These are phyloP conservation scores for Coelastrella sp. DNA, from an alignment of 139 green algal genomes.

Conservation along the genomic window DNA sequence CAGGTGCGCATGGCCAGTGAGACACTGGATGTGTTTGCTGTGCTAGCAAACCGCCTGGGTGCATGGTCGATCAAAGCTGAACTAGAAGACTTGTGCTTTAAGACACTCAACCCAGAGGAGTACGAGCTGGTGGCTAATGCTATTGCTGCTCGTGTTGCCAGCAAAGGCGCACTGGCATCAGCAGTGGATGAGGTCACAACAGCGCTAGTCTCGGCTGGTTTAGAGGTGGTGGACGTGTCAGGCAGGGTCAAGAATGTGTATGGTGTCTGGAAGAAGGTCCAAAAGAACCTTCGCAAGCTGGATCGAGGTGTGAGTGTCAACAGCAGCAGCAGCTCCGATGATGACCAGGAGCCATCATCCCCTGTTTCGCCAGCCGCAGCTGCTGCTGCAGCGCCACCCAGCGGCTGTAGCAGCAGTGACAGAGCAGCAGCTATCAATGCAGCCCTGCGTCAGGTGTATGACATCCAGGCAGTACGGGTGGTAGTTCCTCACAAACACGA, in stretches of 20 bases:
- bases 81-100: constrained; percentile 91
- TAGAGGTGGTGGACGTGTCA: constrained; percentile 76
- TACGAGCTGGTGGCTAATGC: constrained; percentile 44
- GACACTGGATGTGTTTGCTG: constrained; percentile 82
- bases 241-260: constrained; percentile 92
- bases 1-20: constrained; percentile 67
- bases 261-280: constrained; percentile 87
- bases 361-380: constrained; percentile 26
- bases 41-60: constrained; percentile 91
- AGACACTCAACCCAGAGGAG: constrained; percentile 65
- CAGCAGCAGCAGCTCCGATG: constrained; percentile 6
- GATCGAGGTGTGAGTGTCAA: neutral
- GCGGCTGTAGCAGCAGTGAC: constrained; percentile 20
- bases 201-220: constrained; percentile 33
- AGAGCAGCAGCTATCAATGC: neutral
- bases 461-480: constrained; percentile 85
- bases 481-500: constrained; percentile 81
- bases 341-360: neutral
- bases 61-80: constrained; percentile 90
- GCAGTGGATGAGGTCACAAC: constrained; percentile 31
- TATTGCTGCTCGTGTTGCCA: constrained; percentile 35
- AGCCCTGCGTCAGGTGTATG: constrained; percentile 60
- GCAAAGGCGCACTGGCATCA: neutral
- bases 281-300: neutral
- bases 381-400: constrained; percentile 5